Conservation (phyloP, 441 rosid genomes). For the Gossypium aridum region DNA sequence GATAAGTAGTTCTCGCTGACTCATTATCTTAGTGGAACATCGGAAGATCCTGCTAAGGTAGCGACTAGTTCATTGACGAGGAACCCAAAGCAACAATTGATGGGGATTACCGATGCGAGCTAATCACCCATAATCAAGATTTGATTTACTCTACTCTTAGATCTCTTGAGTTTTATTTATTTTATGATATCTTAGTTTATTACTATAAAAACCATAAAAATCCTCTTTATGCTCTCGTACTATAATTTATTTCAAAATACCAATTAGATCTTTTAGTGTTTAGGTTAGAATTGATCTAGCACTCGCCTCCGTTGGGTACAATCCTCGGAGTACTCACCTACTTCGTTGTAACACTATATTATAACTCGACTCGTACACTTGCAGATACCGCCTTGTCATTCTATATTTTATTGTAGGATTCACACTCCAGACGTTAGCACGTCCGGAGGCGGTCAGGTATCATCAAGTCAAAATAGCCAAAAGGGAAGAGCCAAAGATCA, state of each 20-base stretch:
- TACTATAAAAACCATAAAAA: neutral
- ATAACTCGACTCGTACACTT: too few species aligned
- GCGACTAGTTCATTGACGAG: too few species aligned
- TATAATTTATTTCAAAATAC: neutral
- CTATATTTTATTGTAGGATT: too few species aligned
- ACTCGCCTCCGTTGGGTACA: neutral
- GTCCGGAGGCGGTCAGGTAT: neutral
- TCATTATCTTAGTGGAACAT: neutral
- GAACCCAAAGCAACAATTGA: neutral
- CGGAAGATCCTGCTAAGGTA: neutral
- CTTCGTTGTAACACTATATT: neutral
- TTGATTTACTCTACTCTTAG: neutral
- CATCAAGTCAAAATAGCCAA: neutral
- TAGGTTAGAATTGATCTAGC: neutral
- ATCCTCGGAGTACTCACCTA: neutral
- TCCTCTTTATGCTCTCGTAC: neutral
- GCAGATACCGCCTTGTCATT: too few species aligned
- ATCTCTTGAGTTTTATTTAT: neutral
- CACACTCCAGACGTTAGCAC: neutral
- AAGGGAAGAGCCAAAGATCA: neutral
- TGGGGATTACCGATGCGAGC: neutral
- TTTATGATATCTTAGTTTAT: neutral
- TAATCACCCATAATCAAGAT: neutral
- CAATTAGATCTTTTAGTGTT: neutral
- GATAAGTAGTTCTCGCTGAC: neutral